A percentile compares a stretch with the other conserved stretches of the same genome.
Conservation (phyloP, 2,329 filamentous ascomycete genomes). For the Thielaviopsis ethacetica region DNA sequence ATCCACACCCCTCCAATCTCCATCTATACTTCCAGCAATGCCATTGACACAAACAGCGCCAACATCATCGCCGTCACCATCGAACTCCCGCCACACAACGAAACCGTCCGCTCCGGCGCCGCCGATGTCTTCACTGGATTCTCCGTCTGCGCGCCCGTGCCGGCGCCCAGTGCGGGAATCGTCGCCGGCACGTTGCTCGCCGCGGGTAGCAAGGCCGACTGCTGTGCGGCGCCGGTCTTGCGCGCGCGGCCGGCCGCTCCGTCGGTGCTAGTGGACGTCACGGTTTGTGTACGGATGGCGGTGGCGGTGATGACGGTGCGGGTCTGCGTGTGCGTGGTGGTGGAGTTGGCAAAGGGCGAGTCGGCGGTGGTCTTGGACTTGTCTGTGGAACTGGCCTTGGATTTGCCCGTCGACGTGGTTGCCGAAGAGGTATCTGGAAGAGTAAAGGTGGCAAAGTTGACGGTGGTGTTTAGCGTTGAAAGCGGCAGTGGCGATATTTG, state of each 20-base stretch:
- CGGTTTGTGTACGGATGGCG: conserved; percentile 5
- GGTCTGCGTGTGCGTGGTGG: not conserved
- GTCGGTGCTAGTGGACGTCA: not conserved
- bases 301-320: conserved; percentile 4
- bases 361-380: not conserved
- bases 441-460: conserved; percentile 8
- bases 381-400: not conserved
- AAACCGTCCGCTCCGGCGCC: not conserved
- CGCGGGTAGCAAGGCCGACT: conserved; percentile 1
- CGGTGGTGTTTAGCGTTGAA: conserved; percentile 8
- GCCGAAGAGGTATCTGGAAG: not conserved
- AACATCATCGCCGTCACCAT: not conserved
- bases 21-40: conserved; percentile 1
- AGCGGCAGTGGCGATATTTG: conserved; percentile 7
- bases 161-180: conserved; percentile 6
- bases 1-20: not conserved
- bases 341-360: not conserved
- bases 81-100: not conserved
- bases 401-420: not conserved
- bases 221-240: not conserved
- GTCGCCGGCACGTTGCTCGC: conserved; percentile 6
- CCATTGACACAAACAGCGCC: not conserved
- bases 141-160: not conserved
- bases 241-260: not conserved
- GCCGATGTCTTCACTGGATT: not conserved